Percentiles rank a stretch among this genome's conserved stretches.
phyloP scores from a whole-genome alignment of 768 basidiomycete genomes.

The Calocera cornea region DNA sequence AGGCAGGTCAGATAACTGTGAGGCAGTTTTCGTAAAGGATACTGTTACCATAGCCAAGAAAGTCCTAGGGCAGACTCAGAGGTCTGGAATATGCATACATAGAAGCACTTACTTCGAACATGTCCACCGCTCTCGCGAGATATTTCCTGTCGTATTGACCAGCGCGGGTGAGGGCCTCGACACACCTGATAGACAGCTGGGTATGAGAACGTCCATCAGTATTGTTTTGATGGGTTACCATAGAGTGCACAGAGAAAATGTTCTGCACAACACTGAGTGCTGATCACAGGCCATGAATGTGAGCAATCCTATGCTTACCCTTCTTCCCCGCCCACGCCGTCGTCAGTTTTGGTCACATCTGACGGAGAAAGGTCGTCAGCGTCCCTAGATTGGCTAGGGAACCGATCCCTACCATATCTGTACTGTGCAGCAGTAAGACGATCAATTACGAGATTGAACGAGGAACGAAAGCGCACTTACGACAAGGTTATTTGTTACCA shows the following conservation, averaged over 20 bases:
- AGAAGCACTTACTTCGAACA: conserved; percentile 65
- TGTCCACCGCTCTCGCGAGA: conserved; percentile 54
- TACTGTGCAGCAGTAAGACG: no score
- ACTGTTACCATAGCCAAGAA: conserved; percentile 71
- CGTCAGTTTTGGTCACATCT: conserved; percentile 70
- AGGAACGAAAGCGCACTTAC: neutral
- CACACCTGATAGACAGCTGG: conserved; percentile 38
- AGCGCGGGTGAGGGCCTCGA: conserved; percentile 81
- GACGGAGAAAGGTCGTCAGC: conserved; percentile 69
- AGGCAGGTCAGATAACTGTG: conserved; percentile 43
- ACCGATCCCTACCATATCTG: neutral
- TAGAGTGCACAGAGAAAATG: conserved; percentile 64
- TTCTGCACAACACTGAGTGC: neutral
- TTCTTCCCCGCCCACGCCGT: conserved; percentile 92
- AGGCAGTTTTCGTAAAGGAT: conserved; percentile 63
- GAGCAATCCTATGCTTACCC: conserved; percentile 28
- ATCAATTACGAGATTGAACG: no score
- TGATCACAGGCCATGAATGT: neutral
- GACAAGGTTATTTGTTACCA: conserved; percentile 61
- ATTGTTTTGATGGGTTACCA: conserved; percentile 12
- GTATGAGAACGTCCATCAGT: neutral
- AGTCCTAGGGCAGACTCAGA: conserved; percentile 37
- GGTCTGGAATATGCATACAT: neutral
- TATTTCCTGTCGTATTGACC: conserved; percentile 61
- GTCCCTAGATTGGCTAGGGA: conserved; percentile 1